Evolutionary conservation across 1,284 basidiomycete genomes (phyloP), one percentile per base, ranked within the genome.

Genomic region (Trichosporon ovoides): DNA sequence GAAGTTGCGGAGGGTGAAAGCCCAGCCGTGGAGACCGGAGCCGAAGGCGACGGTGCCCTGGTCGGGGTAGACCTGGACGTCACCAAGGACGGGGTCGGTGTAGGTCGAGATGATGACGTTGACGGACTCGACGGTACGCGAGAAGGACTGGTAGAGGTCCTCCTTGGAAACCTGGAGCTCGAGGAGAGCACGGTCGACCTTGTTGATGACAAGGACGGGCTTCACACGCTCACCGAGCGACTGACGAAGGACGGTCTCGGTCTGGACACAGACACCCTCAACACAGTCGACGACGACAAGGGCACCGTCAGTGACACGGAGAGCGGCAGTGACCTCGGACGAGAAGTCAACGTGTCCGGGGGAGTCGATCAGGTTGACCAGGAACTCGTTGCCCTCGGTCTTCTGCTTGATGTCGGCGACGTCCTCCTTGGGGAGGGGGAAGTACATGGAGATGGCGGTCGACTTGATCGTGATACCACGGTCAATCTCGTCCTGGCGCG

Each of bases 391-490:
- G 69, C 92, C 93, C 3, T 87, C 85, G 48, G 91, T 95, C 81
- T 95, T 90, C 83, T 98, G 94, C 80, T 91, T 88, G 79, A 98
- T 87, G 63, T 87, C 82, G 18, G 76, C 70, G 46, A 95, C 73
- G 65, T 95, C 89, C 18, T 97, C 94, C 83, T 96, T 92, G 77
- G 83, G 79, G 75, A 99, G 84, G 81, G 92, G 87, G 79, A 99
- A 98, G 83, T 96, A 98, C 96, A 98, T 98, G 63, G 96, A 97
- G 79, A 98, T 98, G 76, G 95, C 96, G 50, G 96, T 99, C 52
- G 96, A 98, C 83, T 99, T 99, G 83, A 99, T 99, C 62, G 96
- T 99, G 75, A 99, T 99, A 84, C 96, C 96, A 82, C 96, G 94
- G 80, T 98, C 96, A 79, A 97, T 98, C 83, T 99, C 96, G 78